phyloP scores from a whole-genome alignment of 1,139 yeast genomes.

The Kurtzmaniella quercitrusa region DNA sequence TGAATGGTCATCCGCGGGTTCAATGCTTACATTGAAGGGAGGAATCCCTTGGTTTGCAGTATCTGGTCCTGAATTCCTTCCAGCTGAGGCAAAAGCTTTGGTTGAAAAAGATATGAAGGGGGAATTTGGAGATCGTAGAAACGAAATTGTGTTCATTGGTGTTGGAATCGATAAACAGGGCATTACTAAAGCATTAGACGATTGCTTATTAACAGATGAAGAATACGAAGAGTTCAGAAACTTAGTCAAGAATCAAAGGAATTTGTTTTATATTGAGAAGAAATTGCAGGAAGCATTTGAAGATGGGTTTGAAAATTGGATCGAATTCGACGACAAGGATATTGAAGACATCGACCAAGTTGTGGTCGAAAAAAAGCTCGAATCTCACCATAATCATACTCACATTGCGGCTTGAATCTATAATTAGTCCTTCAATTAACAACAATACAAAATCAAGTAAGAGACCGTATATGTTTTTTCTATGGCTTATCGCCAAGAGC shows the following conservation, averaged over 20 bases:
- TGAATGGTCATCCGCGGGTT: slow-evolving; percentile 46
- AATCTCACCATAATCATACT: slow-evolving; percentile 1
- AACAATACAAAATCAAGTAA: no score
- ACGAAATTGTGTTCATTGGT: slow-evolving; percentile 44
- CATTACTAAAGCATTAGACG: slow-evolving; percentile 24
- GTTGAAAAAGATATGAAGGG: slow-evolving; percentile 34
- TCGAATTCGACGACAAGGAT: slow-evolving; percentile 11
- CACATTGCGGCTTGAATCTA: not conserved
- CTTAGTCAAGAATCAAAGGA: slow-evolving; percentile 20
- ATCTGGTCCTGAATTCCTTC: slow-evolving; percentile 29
- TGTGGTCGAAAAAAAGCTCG: not conserved
- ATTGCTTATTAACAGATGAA: slow-evolving; percentile 33
- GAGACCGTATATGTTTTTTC: no score
- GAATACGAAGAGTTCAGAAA: slow-evolving; percentile 24
- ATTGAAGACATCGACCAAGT: slow-evolving; percentile 7
- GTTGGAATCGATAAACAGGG: slow-evolving; percentile 23
- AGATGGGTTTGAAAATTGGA: slow-evolving; percentile 33
- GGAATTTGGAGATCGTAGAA: slow-evolving; percentile 38
- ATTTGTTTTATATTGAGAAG: slow-evolving; percentile 26
- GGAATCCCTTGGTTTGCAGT: slow-evolving; percentile 45
- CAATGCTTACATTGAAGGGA: slow-evolving; percentile 38
- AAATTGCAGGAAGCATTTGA: slow-evolving; percentile 24
- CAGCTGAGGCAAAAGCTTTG: slow-evolving; percentile 24
- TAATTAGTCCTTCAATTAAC: not conserved
- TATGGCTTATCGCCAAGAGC: no score